Conservation (phyloP, 495 filamentous ascomycete genomes). For the Hypomontagnella monticulosa region DNA sequence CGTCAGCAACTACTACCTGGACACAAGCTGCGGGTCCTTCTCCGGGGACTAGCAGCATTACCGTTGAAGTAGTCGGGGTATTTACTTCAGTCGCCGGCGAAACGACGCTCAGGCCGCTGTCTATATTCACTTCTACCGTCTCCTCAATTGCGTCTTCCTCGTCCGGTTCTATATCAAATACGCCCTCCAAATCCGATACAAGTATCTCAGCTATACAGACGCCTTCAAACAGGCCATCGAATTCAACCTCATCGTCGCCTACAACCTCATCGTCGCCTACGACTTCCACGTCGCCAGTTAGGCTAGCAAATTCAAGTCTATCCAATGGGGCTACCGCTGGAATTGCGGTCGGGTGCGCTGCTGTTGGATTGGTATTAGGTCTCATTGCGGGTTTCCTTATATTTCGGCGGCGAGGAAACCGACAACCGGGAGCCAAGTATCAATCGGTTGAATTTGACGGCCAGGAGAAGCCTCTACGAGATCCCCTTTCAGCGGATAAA, state of each 20-base stretch:
- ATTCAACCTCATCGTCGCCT: neutral
- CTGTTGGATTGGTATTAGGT: slow-evolving; percentile 43
- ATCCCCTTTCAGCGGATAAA: slow-evolving; percentile 14
- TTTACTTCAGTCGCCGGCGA: too few species aligned
- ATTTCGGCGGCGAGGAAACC: slow-evolving; percentile 20
- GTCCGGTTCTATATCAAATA: too few species aligned
- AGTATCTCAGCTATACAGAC: neutral
- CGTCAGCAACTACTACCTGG: too few species aligned
- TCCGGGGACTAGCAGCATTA: too few species aligned
- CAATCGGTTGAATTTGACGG: slow-evolving; percentile 20
- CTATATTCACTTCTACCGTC: too few species aligned
- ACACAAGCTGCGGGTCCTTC: too few species aligned
- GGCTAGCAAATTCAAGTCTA: slow-evolving; percentile 1
- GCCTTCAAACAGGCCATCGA: neutral
- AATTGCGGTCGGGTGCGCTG: slow-evolving; percentile 41
- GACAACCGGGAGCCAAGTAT: neutral
- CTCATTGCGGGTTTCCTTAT: slow-evolving; percentile 30
- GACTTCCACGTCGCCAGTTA: neutral
- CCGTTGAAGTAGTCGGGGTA: too few species aligned
- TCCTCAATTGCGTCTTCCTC: too few species aligned
- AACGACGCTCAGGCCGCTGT: too few species aligned
- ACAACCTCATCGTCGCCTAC: slow-evolving; percentile 1
- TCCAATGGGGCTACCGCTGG: slow-evolving; percentile 39
- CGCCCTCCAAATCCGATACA: too few species aligned
- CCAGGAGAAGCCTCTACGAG: slow-evolving; percentile 27